Base-by-base conservation (phyloP, 176 grass and related monocot species). In the Oryza glaberrima region DNA sequence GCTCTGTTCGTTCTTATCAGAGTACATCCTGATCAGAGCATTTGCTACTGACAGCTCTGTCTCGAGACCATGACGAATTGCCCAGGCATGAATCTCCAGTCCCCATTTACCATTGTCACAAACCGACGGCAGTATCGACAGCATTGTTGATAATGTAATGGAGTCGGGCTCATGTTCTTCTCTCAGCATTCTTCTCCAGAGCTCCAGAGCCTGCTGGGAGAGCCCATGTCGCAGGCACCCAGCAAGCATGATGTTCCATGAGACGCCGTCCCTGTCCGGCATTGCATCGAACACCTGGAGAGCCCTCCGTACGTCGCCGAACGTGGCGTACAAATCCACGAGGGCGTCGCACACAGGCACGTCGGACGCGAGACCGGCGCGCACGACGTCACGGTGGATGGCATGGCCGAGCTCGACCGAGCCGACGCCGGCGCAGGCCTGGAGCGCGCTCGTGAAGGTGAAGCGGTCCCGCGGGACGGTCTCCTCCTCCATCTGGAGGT, bases 401-500 rank as follows among this genome's bases (percentile, higher is more conserved):
- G 52, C 76, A 75, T 82, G 76, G 63, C 88, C 91, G 30, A 87
- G 68, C 12, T 8, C 67, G 20, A 89, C 14, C 9, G 77, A 91
- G 35, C 69, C 65, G 22, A 85, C 75, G 79, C 86, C 84, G 3
- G 77, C 73, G 82, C 94, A 96, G 16, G 88, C 86, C 82, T 83
- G 78, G 77, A 93, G 78, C 47, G 86, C 94, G 10, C 52, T 65
- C 2, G 46, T 74, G 44, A 93, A 89, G 65, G 94, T 93, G 83
- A 85, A 87, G 63, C 77, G 28, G 65, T 93, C 91, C 9, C 88
- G 83, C 35, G 82, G 70, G 48, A 87, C 77, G 54, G 77, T 86
- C 4, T 95, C 88, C 84, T 96, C 91, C 70, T 93, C 91, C 94
- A 96, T 93, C 80, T 96, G 88, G 68, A 84, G 72, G 79, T 93